These are phyloP conservation scores for Helotiales sp. DNA, from an alignment of 2,329 filamentous ascomycete species.

Conservation along the genomic window DNA sequence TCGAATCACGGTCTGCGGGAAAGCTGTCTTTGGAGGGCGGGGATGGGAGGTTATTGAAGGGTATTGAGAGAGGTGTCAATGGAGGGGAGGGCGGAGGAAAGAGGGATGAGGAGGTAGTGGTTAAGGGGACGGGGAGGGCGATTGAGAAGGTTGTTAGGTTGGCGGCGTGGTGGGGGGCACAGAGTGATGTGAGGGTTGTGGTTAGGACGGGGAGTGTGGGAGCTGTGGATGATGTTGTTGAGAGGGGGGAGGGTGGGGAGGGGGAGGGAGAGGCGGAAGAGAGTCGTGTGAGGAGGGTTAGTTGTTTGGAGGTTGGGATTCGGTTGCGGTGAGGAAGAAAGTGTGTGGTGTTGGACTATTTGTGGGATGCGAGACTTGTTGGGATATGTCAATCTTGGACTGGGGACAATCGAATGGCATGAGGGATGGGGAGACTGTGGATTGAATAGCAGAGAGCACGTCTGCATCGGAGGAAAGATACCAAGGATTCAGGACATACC, in stretches of 20 bases:
- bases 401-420: too few relatives aligned
- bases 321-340: constrained; percentile 28
- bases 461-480: not conserved
- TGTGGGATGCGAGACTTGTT: not conserved
- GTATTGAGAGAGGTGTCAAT: constrained; percentile 30
- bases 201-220: constrained; percentile 42
- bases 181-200: constrained; percentile 38
- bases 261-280: constrained; percentile 24
- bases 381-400: too few relatives aligned
- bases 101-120: constrained; percentile 37
- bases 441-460: not conserved
- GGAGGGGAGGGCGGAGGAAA: constrained; percentile 20
- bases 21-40: constrained; percentile 17
- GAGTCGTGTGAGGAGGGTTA: constrained; percentile 39
- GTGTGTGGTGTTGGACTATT: not conserved
- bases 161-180: constrained; percentile 36
- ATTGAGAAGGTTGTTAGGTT: constrained; percentile 40
- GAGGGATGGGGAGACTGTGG: not conserved
- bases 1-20: constrained; percentile 37
- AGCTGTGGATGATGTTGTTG: constrained; percentile 43
- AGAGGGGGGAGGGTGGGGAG: constrained; percentile 21
- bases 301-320: constrained; percentile 41
- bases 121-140: constrained; percentile 43
- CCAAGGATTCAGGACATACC: not conserved
- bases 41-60: constrained; percentile 22